Evolutionary conservation across 1,284 basidiomycete genomes (phyloP), one percentile per base, ranked within the genome.

Genomic region (Amylostereum areolatum): DNA sequence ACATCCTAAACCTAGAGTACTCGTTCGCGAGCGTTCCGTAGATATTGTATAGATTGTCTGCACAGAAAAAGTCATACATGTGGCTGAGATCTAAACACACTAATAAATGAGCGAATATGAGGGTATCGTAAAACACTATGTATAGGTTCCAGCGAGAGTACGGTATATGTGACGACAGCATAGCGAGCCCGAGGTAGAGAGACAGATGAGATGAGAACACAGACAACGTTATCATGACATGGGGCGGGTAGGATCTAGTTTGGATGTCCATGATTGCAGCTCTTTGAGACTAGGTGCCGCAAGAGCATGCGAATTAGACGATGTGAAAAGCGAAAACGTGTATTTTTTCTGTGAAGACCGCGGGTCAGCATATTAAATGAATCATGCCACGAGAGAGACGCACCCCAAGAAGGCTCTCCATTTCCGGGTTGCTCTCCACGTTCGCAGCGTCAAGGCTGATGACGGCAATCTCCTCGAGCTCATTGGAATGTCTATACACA

Each of bases 251-350:
- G 88, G 89, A 67, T 91, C 89, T 57, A 91, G 68, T 66, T 88
- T 90, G 53, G 76, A 74, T 59, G 81, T 84, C 92, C 92, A 95
- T 60, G 83, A 78, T 55, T 83, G 81, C 51, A 92, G 73, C 62
- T 96, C 92, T 68, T 89, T 92, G 53, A 74, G 66, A 58, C 74
- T 89, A 3, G 82, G 77, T 33, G 92, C 90, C 30, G 89, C 85
- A 11, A 95, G 75, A 34, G 90, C 89, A 69, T 93, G 89, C 32
- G 91, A 93, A 65, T 96, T 95, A 8, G 89, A 89, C 12, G 88
- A 75, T 3, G 92, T 93, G 67, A 92, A 95, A 36, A 95, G 76
- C 8, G 89, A 92, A 67, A 95, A 94, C 7, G 85, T 85, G 64
- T 82, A 84, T 36, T 77, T 81, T 72, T 85, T 90, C 92, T 95